A percentile compares a stretch with the other conserved stretches of the same genome.
These are phyloP conservation scores for Guadua angustifolia DNA, from an alignment of 176 grass and related monocot genomes.

Conservation along the genomic window DNA sequence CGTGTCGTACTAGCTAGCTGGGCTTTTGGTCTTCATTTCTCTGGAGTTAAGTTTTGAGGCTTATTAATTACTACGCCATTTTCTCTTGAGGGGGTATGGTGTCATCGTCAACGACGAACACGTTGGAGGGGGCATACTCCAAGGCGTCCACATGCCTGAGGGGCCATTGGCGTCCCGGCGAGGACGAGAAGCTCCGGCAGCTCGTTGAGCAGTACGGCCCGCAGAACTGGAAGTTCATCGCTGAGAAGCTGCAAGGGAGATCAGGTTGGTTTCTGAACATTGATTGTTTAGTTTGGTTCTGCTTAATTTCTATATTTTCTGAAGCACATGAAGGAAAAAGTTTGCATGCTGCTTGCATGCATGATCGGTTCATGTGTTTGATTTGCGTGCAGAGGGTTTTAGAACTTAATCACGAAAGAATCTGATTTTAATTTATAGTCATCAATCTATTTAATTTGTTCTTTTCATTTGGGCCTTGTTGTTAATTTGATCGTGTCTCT, in stretches of 20 bases:
- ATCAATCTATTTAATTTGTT: neutral
- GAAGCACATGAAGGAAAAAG: neutral
- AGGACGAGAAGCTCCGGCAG: slow-evolving; percentile 70
- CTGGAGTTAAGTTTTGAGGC: neutral
- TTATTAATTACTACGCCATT: neutral
- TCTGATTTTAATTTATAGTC: neutral
- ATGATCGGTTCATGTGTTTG: neutral
- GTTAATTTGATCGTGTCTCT: slow-evolving; percentile 3
- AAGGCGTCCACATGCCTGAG: slow-evolving; percentile 54
- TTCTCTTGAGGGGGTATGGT: slow-evolving; percentile 33
- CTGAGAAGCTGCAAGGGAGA: slow-evolving; percentile 77
- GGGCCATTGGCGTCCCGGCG: slow-evolving; percentile 75
- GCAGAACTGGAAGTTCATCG: slow-evolving; percentile 86
- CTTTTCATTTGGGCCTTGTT: neutral
- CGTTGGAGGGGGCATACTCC: slow-evolving; percentile 42
- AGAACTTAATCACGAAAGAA: neutral
- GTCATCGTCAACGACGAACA: slow-evolving; percentile 55
- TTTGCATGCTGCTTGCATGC: neutral
- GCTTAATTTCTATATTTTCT: neutral
- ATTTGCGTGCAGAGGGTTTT: neutral
- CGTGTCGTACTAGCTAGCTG: neutral
- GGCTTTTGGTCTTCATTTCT: neutral
- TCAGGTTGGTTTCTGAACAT: slow-evolving; percentile 56
- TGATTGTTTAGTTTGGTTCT: neutral
- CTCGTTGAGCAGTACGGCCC: slow-evolving; percentile 69